A percentile compares a stretch with the other conserved stretches of the same genome.
Evolutionary conservation across 139 green algal species (phyloP).

Genomic region (Micromonas commoda): DNA sequence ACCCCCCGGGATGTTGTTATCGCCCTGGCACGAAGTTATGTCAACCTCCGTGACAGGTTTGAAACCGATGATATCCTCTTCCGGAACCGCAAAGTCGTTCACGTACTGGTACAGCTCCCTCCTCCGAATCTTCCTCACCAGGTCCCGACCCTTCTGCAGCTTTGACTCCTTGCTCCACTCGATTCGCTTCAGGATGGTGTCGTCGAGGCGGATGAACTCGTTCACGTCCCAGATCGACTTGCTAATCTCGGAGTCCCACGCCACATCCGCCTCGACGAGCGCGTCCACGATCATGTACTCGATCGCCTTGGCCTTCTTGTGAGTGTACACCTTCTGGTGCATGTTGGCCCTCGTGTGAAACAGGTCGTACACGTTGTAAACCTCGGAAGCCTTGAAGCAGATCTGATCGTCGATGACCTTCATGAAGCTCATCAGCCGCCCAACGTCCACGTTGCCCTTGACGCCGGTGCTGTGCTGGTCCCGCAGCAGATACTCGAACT

Average conservation of each 20-base stretch:
- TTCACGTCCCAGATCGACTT: slow-evolving; percentile 26
- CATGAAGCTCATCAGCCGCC: slow-evolving; percentile 25
- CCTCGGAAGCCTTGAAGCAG: slow-evolving; percentile 72
- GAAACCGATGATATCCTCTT: slow-evolving; percentile 26
- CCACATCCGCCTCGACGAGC: slow-evolving; percentile 54
- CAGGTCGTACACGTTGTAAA: slow-evolving; percentile 64
- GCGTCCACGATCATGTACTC: slow-evolving; percentile 84
- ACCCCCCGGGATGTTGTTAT: slow-evolving; percentile 15
- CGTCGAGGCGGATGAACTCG: slow-evolving; percentile 63
- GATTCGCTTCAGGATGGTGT: slow-evolving; percentile 54
- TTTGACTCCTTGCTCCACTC: slow-evolving; percentile 17
- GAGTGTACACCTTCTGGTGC: slow-evolving; percentile 72
- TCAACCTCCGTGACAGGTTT: slow-evolving; percentile 25
- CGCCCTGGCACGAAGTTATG: slow-evolving; percentile 22
- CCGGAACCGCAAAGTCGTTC: slow-evolving; percentile 35
- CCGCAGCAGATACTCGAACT: slow-evolving; percentile 69
- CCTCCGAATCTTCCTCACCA: slow-evolving; percentile 30
- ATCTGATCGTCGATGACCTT: slow-evolving; percentile 69
- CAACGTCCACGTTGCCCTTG: slow-evolving; percentile 38
- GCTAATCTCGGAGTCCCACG: slow-evolving; percentile 23
- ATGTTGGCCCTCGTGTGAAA: slow-evolving; percentile 60
- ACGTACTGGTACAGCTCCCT: slow-evolving; percentile 36
- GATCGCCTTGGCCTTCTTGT: slow-evolving; percentile 57
- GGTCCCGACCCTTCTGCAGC: slow-evolving; percentile 14
- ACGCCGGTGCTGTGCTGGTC: slow-evolving; percentile 54